Evolutionary conservation across 352 stramenopile species (phyloP), one percentile per base, ranked within the genome.

Genomic region (Globisporangium canariense): DNA sequence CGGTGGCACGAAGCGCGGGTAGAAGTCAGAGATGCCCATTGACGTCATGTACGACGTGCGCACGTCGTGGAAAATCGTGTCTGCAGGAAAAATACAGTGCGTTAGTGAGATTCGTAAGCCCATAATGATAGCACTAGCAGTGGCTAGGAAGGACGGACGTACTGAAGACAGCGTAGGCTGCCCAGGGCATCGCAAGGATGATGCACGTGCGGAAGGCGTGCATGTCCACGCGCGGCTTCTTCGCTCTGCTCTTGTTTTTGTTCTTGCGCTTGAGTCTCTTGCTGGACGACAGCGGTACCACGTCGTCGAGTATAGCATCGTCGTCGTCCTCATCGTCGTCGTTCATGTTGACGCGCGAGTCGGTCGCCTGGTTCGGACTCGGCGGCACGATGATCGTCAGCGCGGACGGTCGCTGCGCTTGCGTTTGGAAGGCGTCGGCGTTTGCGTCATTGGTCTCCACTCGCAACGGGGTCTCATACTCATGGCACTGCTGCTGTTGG

Each of bases 141-240:
- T 2, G 13, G 34, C 25, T 1, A 43, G 22, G 40, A 5, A 10
- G 22, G 3, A 25, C 25, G 25, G 34, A 34, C 79, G 14, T 72
- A 90, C 83, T 83, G 43, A 93, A 68, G 25, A 90, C 76, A 10
- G 82, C 78, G 67, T 90, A 89, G 4, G 82, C 82, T 30, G 77
- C 75, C 82, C 82, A 93, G 3, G 84, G 84, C 76, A 91, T 83
- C 47, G 75, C 80, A 8, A 93, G 69, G 34, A 93, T 79, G 9
- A 91, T 75, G 59, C 84, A 90, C 45, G 79, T 89, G 61, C 70
- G 66, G 59, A 86, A 78, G 14, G 73, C 52, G 46, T 64, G 62
- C 63, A 73, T 50, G 45, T 73, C 63, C 30, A 47, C 40, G 10
- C 34, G 22, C 25, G 34, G 32, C 22, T 50, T 56, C 14, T 45